These are phyloP conservation scores for Apiosordaria backusii DNA, from an alignment of 495 filamentous ascomycete genomes.

Conservation along the genomic window DNA sequence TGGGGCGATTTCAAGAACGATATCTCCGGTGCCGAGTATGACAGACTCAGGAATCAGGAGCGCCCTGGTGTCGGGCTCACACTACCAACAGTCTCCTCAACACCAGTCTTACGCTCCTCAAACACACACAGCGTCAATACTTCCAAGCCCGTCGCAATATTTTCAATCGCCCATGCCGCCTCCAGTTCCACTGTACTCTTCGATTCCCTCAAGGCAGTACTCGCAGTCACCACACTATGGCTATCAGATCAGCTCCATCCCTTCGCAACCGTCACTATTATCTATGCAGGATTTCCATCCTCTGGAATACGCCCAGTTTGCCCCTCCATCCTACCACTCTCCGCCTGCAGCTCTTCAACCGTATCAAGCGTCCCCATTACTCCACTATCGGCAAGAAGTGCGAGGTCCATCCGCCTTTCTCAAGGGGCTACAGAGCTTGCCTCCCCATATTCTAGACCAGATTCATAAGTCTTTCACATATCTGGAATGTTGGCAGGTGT, in stretches of 20 bases:
- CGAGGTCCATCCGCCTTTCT: not conserved
- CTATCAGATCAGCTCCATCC: slow-evolving; percentile 13
- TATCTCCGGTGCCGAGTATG: slow-evolving; percentile 22
- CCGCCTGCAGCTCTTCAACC: slow-evolving; percentile 3
- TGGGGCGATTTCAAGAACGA: slow-evolving; percentile 17
- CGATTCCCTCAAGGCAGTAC: slow-evolving; percentile 13
- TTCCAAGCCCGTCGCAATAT: slow-evolving; percentile 21
- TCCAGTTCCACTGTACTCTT: slow-evolving; percentile 18
- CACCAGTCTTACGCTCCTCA: slow-evolving; percentile 11
- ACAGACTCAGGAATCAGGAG: slow-evolving; percentile 4
- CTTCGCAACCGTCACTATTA: slow-evolving; percentile 15
- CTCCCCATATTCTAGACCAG: not conserved
- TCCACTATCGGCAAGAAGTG: not conserved
- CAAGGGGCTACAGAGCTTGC: slow-evolving; percentile 4
- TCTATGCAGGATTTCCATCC: slow-evolving; percentile 16
- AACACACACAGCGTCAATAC: slow-evolving; percentile 2
- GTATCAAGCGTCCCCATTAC: slow-evolving; percentile 5
- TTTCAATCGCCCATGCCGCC: slow-evolving; percentile 17
- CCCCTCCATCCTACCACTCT: slow-evolving; percentile 11
- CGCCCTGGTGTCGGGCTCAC: slow-evolving; percentile 9
- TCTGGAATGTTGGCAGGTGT: slow-evolving; percentile 13
- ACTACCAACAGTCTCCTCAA: slow-evolving; percentile 11
- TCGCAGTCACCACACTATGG: slow-evolving; percentile 13
- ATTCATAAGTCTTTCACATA: slow-evolving; percentile 22
- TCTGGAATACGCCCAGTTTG: slow-evolving; percentile 13